phyloP scores from a whole-genome alignment of 768 basidiomycete genomes.

The Dentipellis sp. region DNA sequence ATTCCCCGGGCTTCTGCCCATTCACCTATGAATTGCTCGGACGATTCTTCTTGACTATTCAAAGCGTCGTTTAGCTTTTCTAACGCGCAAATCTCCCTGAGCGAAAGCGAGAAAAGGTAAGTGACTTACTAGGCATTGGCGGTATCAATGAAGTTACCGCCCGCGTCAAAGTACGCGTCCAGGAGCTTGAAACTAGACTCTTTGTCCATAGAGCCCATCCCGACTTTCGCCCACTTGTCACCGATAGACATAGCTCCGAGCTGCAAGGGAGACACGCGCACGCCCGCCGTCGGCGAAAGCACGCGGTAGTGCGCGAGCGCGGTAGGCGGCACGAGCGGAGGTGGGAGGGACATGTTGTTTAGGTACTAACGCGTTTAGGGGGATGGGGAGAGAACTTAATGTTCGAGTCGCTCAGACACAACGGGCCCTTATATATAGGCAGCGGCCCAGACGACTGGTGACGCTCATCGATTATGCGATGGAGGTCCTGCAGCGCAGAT shows the following conservation, averaged over 20 bases:
- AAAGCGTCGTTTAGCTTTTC: background rate
- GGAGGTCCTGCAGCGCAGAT: too few species aligned
- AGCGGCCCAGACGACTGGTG: too few species aligned
- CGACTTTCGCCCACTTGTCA: conserved; percentile 6
- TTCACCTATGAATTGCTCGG: conserved; percentile 28
- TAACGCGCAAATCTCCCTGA: background rate
- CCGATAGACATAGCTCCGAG: conserved; percentile 18
- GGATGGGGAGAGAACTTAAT: too few species aligned
- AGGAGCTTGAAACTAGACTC: conserved; percentile 27
- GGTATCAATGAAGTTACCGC: background rate
- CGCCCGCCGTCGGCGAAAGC: conserved; percentile 14
- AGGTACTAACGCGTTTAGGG: too few species aligned
- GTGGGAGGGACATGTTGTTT: background rate
- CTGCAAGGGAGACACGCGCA: conserved; percentile 18
- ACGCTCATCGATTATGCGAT: too few species aligned
- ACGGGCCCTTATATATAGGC: too few species aligned
- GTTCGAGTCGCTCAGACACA: too few species aligned
- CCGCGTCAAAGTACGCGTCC: conserved; percentile 25
- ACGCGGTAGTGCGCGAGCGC: conserved; percentile 11
- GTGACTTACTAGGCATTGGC: background rate
- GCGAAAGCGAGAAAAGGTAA: background rate
- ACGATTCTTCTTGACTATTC: conserved; percentile 13
- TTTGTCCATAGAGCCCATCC: conserved; percentile 31
- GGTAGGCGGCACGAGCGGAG: background rate
- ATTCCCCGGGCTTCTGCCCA: conserved; percentile 26